These are phyloP conservation scores for Erodium trifolium DNA, from an alignment of 441 rosid species.

Conservation along the genomic window DNA sequence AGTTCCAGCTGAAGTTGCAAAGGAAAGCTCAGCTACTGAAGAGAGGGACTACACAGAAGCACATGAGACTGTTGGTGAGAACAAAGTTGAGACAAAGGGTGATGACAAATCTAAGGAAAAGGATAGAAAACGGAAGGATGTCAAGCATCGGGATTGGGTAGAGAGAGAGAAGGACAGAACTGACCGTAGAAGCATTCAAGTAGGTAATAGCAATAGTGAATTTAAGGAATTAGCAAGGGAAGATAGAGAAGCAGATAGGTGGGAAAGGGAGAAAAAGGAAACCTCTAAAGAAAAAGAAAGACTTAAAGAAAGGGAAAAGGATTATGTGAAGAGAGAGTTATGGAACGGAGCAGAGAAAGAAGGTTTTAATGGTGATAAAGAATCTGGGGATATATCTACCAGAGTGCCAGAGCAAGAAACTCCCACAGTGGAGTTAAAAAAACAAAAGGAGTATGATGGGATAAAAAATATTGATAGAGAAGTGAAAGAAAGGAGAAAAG, in stretches of 20 bases:
- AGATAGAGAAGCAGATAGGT: conserved; percentile 73
- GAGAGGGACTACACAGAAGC: conserved; percentile 56
- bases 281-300: conserved; percentile 63
- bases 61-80: conserved; percentile 77
- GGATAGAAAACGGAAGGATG: conserved; percentile 82
- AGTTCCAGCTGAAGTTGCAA: conserved; percentile 47
- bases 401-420: conserved; percentile 55
- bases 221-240: conserved; percentile 62
- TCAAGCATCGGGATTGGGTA: conserved; percentile 78
- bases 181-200: conserved; percentile 59
- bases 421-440: conserved; percentile 49
- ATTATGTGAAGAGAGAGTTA: conserved; percentile 57
- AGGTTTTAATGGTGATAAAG: conserved; percentile 52
- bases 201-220: conserved; percentile 48
- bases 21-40: conserved; percentile 50
- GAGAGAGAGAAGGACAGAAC: conserved; percentile 87
- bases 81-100: conserved; percentile 62
- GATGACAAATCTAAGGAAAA: conserved; percentile 87
- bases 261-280: conserved; percentile 89
- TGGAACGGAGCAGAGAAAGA: conserved; percentile 63
- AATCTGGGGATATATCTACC: conserved; percentile 51
- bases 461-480: conserved; percentile 68
- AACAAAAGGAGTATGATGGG: conserved; percentile 56
- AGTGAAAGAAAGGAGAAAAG: conserved; percentile 74
- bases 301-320: conserved; percentile 80